phyloP scores from a whole-genome alignment of 257 asterid species.

The Asclepias syriaca region DNA sequence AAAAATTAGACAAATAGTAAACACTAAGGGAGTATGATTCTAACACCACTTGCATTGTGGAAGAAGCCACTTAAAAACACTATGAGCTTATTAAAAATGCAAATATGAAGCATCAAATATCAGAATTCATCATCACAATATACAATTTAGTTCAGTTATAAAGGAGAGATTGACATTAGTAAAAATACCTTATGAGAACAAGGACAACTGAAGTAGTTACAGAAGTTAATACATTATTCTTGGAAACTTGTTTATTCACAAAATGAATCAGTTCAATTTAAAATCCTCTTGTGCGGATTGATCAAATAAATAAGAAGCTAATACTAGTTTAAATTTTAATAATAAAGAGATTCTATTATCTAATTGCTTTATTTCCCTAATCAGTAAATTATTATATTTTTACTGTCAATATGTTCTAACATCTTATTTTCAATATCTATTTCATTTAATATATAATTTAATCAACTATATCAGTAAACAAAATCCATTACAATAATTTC shows the following conservation, averaged over 20 bases:
- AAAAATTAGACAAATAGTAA: slow-evolving; percentile 8
- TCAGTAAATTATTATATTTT: no score
- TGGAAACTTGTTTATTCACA: not conserved
- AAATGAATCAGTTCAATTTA: not conserved
- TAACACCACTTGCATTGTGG: slow-evolving; percentile 8
- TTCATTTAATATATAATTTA: no score
- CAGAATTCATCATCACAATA: not conserved
- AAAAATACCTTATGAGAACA: not conserved
- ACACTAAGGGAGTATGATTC: slow-evolving; percentile 12
- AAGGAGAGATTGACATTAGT: not conserved
- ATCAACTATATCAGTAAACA: no score
- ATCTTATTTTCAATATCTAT: no score
- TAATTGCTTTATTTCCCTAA: no score
- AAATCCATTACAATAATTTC: not conserved
- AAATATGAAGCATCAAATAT: not conserved
- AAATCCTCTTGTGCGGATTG: not conserved
- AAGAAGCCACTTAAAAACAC: not conserved
- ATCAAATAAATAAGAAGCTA: not conserved
- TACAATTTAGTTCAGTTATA: not conserved
- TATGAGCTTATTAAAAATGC: not conserved
- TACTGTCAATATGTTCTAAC: no score
- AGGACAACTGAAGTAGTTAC: not conserved
- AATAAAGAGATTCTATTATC: no score
- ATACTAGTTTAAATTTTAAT: no score
- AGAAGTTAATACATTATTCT: not conserved